Conservation (phyloP, 2,329 filamentous ascomycete genomes). For the Scedosporium boydii region DNA sequence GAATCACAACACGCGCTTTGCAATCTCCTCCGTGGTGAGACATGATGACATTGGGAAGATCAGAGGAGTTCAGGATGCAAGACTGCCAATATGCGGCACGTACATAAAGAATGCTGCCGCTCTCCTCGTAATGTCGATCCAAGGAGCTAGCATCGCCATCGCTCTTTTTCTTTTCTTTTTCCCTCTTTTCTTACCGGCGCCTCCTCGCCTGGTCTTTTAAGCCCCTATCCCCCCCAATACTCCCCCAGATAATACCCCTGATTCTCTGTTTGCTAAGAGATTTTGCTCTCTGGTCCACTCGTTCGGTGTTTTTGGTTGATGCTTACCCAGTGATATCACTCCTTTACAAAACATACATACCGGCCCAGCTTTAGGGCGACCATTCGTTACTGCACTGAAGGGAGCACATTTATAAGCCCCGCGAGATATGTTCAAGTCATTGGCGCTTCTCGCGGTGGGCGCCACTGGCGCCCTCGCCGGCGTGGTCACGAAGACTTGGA, state of each 20-base stretch:
- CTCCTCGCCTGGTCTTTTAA: background rate
- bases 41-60: background rate
- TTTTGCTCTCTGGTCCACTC: no score
- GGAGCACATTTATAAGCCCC: background rate
- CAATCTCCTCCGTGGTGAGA: background rate
- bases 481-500: conserved; percentile 7
- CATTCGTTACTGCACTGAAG: background rate
- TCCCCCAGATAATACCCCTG: no score
- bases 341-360: no score
- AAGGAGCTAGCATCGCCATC: background rate
- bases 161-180: background rate
- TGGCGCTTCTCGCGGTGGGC: background rate
- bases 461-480: conserved; percentile 7
- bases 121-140: background rate
- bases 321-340: no score
- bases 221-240: background rate
- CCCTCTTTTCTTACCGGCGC: background rate
- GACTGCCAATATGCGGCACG: background rate
- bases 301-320: no score
- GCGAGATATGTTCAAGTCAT: background rate
- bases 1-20: no score
- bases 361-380: background rate
- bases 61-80: background rate
- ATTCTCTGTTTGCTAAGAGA: no score
- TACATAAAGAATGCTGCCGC: background rate